A percentile compares a stretch with the other conserved stretches of the same genome.
These are phyloP conservation scores for Kodamaea neixiangensis DNA, from an alignment of 805 yeast genomes.

Conservation along the genomic window DNA sequence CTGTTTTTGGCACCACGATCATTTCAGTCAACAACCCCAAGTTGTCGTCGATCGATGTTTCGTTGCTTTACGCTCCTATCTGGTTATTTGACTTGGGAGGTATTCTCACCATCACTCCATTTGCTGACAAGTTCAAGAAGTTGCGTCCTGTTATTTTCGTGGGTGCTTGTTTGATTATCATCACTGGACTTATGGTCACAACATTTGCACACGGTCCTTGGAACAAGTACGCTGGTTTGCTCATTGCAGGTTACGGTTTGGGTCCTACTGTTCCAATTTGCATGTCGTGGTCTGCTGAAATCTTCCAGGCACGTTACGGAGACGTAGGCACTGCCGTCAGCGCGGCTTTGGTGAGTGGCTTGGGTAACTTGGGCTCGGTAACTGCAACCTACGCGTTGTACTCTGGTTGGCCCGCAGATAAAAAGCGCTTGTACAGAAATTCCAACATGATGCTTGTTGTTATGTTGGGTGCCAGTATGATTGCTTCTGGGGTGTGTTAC, in stretches of 20 bases:
- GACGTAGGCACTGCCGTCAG: slow-evolving; percentile 85
- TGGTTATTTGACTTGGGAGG: slow-evolving; percentile 85
- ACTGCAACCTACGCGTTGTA: slow-evolving; percentile 84
- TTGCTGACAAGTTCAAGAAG: slow-evolving; percentile 68
- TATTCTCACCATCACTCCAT: slow-evolving; percentile 72
- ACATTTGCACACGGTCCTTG: slow-evolving; percentile 75
- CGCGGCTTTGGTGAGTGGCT: slow-evolving; percentile 80
- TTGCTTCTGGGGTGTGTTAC: slow-evolving; percentile 42
- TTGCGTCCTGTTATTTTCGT: slow-evolving; percentile 65
- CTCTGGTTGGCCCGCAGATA: slow-evolving; percentile 85
- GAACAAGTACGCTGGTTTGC: slow-evolving; percentile 77
- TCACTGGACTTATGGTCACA: slow-evolving; percentile 71
- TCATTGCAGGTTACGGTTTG: slow-evolving; percentile 81
- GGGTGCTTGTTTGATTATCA: slow-evolving; percentile 63
- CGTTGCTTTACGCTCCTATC: slow-evolving; percentile 82
- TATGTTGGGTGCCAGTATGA: slow-evolving; percentile 72
- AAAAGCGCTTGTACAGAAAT: slow-evolving; percentile 56
- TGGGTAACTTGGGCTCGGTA: slow-evolving; percentile 86
- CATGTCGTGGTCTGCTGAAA: slow-evolving; percentile 82
- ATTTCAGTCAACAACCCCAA: slow-evolving; percentile 63
- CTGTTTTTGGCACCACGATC: slow-evolving; percentile 81
- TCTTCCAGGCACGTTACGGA: slow-evolving; percentile 69
- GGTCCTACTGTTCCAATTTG: slow-evolving; percentile 91
- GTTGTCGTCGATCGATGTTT: slow-evolving; percentile 65
- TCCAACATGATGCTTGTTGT: slow-evolving; percentile 84